Conservation (phyloP, 2,329 filamentous ascomycete genomes). For the Xylariaceae sp. region DNA sequence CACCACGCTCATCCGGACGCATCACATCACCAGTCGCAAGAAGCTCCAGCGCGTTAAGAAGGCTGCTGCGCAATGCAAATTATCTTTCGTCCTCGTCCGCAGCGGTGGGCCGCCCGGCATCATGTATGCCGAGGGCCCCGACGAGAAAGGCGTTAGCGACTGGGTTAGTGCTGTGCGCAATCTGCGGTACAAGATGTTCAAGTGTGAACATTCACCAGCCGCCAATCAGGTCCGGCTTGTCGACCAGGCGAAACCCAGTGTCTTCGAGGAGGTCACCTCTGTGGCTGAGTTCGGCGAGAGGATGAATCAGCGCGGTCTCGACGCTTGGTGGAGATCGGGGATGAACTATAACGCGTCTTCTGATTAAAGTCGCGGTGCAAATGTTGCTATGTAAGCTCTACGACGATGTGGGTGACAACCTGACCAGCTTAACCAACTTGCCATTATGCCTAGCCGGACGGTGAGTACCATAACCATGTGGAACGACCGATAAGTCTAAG, state of each 20-base stretch:
- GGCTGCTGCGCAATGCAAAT: constrained; percentile 60
- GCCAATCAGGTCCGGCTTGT: constrained; percentile 9
- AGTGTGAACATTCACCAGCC: constrained; percentile 59
- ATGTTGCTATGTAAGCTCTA: not conserved
- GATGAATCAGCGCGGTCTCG: constrained; percentile 63
- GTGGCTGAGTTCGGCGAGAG: constrained; percentile 65
- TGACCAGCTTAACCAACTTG: not conserved
- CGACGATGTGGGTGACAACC: not conserved
- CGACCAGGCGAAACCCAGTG: constrained; percentile 19
- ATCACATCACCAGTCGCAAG: constrained; percentile 81
- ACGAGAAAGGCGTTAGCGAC: constrained; percentile 55
- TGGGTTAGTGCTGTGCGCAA: constrained; percentile 69
- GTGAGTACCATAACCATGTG: no score
- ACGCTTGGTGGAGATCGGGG: constrained; percentile 67
- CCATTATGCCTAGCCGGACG: no score
- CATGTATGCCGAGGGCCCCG: constrained; percentile 72
- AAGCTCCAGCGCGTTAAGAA: constrained; percentile 65
- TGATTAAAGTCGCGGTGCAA: not conserved
- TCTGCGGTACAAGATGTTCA: constrained; percentile 73
- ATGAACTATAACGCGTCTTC: constrained; percentile 57
- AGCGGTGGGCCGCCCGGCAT: constrained; percentile 72
- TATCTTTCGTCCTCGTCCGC: constrained; percentile 67
- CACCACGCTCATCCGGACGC: constrained; percentile 70
- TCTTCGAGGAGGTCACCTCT: constrained; percentile 61
- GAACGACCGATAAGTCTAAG: no score